phyloP scores from a whole-genome alignment of 1,284 basidiomycete species.

The Fomes fomentarius region DNA sequence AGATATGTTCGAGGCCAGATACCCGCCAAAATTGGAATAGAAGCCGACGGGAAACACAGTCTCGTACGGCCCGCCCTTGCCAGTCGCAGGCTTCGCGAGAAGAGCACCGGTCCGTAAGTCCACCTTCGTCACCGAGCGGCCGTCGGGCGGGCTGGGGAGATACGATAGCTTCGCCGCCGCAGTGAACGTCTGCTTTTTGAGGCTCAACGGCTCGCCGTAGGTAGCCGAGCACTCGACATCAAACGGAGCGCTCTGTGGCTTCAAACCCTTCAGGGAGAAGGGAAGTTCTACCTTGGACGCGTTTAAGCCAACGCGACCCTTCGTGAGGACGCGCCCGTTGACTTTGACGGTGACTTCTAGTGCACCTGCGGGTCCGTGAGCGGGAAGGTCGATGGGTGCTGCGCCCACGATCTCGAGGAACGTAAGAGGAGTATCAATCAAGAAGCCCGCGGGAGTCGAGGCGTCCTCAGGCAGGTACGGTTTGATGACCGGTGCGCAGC shows the following conservation, averaged over 20 bases:
- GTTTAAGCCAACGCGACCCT: slow-evolving; percentile 54
- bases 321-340: slow-evolving; percentile 43
- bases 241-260: slow-evolving; percentile 50
- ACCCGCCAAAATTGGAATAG: slow-evolving; percentile 67
- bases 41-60: slow-evolving; percentile 75
- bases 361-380: slow-evolving; percentile 25
- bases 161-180: slow-evolving; percentile 51
- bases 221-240: slow-evolving; percentile 55
- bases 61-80: slow-evolving; percentile 52
- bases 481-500: slow-evolving; percentile 66
- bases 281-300: slow-evolving; percentile 50
- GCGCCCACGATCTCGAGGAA: slow-evolving; percentile 51
- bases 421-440: slow-evolving; percentile 63
- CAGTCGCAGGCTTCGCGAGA: slow-evolving; percentile 56
- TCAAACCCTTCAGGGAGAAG: slow-evolving; percentile 50
- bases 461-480: slow-evolving; percentile 67
- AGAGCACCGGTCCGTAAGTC: slow-evolving; percentile 71
- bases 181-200: slow-evolving; percentile 48
- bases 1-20: slow-evolving; percentile 58
- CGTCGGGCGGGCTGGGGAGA: slow-evolving; percentile 54
- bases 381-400: slow-evolving; percentile 44
- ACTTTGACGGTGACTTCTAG: slow-evolving; percentile 46
- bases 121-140: slow-evolving; percentile 64
- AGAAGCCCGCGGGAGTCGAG: slow-evolving; percentile 41
- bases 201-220: slow-evolving; percentile 9